Percentiles rank a stretch among this genome's conserved stretches.
Evolutionary conservation across 108 stramenopile species (phyloP).

Genomic region (Phaeodactylum tricornutum): DNA sequence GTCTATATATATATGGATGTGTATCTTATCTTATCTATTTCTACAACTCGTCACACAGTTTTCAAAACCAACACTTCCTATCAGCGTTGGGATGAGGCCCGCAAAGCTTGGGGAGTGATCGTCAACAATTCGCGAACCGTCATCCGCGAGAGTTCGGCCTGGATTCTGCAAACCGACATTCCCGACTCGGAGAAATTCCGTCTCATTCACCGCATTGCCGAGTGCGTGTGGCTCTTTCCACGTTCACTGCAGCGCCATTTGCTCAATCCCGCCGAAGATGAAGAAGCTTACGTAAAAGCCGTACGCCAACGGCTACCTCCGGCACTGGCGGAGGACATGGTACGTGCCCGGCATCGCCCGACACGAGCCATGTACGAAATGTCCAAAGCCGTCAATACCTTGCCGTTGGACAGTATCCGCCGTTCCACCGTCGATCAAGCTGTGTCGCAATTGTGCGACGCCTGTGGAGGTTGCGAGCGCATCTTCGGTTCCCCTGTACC

Average conservation of each 20-base stretch:
- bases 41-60: no score
- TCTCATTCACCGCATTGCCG: constrained; percentile 13
- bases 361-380: constrained; percentile 31
- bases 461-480: constrained; percentile 26
- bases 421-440: constrained; percentile 40
- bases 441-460: constrained; percentile 27
- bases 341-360: constrained; percentile 20
- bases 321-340: constrained; percentile 11
- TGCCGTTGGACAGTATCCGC: constrained; percentile 27
- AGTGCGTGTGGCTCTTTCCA: constrained; percentile 18
- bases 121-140: constrained; percentile 41
- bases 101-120: constrained; percentile 44
- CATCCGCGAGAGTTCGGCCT: constrained; percentile 7
- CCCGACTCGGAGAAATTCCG: constrained; percentile 7
- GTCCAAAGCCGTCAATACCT: constrained; percentile 20
- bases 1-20: no score
- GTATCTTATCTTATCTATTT: no score
- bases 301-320: constrained; percentile 7
- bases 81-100: constrained; percentile 50
- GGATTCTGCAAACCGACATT: neutral
- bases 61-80: constrained; percentile 45
- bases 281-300: constrained; percentile 18
- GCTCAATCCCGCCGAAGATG: constrained; percentile 13
- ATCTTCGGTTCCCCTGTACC: constrained; percentile 49
- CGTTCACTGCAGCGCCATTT: constrained; percentile 30